Evolutionary conservation across 108 stramenopile genomes (phyloP).

Genomic region (Conticribra weissflogii): DNA sequence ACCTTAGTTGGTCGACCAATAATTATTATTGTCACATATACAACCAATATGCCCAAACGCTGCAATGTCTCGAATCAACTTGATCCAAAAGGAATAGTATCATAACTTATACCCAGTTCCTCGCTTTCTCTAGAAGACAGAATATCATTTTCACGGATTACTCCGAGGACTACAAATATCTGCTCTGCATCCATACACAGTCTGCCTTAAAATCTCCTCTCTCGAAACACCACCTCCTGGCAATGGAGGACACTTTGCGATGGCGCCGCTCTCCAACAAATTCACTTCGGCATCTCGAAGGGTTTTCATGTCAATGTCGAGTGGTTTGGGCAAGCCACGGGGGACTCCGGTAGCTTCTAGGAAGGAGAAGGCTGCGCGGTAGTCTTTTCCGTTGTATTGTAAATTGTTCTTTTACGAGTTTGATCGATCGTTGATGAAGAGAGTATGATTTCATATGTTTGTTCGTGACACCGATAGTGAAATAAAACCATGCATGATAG

Average conservation of each 20-base stretch:
- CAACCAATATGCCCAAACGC: no score
- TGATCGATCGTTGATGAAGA: constrained; percentile 6
- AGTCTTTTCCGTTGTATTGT: constrained; percentile 77
- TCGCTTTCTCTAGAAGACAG: not conserved
- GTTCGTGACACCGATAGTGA: no score
- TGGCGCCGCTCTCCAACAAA: constrained; percentile 79
- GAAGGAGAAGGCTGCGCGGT: constrained; percentile 85
- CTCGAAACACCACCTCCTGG: constrained; percentile 73
- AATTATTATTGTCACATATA: no score
- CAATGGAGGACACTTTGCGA: constrained; percentile 70
- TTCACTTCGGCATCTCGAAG: constrained; percentile 80
- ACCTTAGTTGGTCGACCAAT: no score
- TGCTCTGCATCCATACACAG: constrained; percentile 68
- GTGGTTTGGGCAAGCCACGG: constrained; percentile 74
- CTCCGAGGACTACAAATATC: constrained; percentile 65
- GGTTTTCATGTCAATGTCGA: constrained; percentile 78
- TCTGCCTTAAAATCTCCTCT: constrained; percentile 74
- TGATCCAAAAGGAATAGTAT: no score
- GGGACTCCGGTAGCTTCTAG: constrained; percentile 83
- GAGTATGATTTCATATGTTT: no score
- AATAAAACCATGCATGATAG: not conserved
- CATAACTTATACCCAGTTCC: not conserved
- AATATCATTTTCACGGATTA: constrained; percentile 5
- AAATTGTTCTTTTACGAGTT: constrained; percentile 69
- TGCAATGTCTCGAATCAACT: no score